Evolutionary conservation across 176 grass and related monocot genomes (phyloP).

Genomic region (Oryza glumipatula): DNA sequence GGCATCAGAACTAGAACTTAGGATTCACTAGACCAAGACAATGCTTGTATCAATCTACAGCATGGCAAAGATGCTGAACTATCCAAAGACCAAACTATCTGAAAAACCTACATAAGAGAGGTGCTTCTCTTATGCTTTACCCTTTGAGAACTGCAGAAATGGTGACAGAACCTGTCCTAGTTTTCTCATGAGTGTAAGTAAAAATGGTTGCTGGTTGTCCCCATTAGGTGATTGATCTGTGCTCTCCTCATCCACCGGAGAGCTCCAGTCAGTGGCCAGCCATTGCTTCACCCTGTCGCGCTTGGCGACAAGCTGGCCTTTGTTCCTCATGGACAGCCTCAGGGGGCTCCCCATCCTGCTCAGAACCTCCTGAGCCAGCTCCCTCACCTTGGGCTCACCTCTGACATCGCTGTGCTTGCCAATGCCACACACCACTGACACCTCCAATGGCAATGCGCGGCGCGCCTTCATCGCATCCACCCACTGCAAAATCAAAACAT

Average conservation of each 20-base stretch:
- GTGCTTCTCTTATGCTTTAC: neutral
- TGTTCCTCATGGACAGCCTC: slow-evolving; percentile 65
- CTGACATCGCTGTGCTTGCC: slow-evolving; percentile 76
- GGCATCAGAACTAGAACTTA: neutral
- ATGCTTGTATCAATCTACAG: slow-evolving; percentile 21
- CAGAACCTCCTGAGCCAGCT: slow-evolving; percentile 67
- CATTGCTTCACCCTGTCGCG: slow-evolving; percentile 66
- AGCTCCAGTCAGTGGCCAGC: slow-evolving; percentile 44
- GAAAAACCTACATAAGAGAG: slow-evolving; percentile 3
- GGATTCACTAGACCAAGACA: neutral
- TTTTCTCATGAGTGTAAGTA: slow-evolving; percentile 31
- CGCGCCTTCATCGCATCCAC: slow-evolving; percentile 50
- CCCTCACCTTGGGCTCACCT: slow-evolving; percentile 71
- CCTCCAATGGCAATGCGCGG: slow-evolving; percentile 47
- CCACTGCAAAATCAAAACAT: slow-evolving; percentile 83
- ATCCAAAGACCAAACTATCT: slow-evolving; percentile 11
- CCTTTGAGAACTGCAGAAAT: slow-evolving; percentile 4
- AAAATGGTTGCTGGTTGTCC: slow-evolving; percentile 12
- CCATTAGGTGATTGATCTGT: slow-evolving; percentile 18
- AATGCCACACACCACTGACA: slow-evolving; percentile 68
- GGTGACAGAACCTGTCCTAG: slow-evolving; percentile 25
- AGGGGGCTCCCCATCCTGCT: slow-evolving; percentile 66
- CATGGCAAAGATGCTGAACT: neutral
- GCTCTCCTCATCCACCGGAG: slow-evolving; percentile 17
- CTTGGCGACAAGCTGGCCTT: slow-evolving; percentile 64